These are phyloP conservation scores for Pythium plurisporium DNA, from an alignment of 352 stramenopile species.

Conservation along the genomic window DNA sequence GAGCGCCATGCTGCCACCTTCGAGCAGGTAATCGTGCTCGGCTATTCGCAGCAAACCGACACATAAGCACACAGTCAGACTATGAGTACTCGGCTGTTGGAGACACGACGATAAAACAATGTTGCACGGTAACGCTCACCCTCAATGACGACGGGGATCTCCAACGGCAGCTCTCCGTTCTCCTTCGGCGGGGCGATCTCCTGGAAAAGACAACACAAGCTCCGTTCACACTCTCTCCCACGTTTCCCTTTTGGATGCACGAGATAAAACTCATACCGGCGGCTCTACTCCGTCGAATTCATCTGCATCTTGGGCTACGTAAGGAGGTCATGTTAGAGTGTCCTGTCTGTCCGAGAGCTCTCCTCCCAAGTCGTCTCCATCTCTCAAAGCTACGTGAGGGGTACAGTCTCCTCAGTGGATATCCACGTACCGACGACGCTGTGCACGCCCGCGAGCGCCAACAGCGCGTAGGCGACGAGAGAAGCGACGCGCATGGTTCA, in stretches of 20 bases:
- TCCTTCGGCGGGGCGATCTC: constrained; percentile 15
- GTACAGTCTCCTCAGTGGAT: no score
- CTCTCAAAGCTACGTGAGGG: no score
- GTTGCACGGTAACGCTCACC: no score
- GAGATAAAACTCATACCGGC: constrained; percentile 12
- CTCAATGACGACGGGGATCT: not conserved
- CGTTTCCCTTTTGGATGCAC: not conserved
- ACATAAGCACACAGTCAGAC: not conserved
- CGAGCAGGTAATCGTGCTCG: constrained; percentile 34
- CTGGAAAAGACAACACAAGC: not conserved
- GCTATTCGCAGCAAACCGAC: not conserved
- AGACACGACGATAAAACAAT: no score
- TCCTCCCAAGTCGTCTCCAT: not conserved
- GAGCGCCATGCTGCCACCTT: constrained; percentile 42
- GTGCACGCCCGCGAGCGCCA: constrained; percentile 20
- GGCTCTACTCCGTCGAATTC: constrained; percentile 28
- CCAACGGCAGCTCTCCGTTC: not conserved
- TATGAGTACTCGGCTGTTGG: not conserved
- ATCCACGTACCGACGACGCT: constrained; percentile 8
- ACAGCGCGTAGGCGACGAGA: constrained; percentile 20
- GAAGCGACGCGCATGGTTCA: constrained; percentile 17
- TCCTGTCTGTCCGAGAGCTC: not conserved
- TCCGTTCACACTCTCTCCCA: not conserved
- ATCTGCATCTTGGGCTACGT: constrained; percentile 22
- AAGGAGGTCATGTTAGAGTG: no score